phyloP scores from a whole-genome alignment of 179 eudicot species.

The Sideroxylon spinosum region DNA sequence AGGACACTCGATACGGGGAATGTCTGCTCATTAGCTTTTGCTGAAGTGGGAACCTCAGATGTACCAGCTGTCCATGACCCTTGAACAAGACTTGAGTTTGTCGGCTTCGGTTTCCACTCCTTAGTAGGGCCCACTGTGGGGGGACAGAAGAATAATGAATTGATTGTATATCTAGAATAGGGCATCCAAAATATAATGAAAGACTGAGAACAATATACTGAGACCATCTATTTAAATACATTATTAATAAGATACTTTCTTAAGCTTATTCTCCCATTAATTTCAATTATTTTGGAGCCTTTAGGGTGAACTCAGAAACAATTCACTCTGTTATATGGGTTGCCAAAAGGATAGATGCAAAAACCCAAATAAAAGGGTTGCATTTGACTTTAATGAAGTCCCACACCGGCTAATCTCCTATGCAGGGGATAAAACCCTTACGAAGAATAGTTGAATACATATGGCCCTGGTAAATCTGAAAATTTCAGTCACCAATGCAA shows the following conservation, averaged over 20 bases:
- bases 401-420: neutral
- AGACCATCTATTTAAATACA: neutral
- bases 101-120: conserved; percentile 81
- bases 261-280: neutral
- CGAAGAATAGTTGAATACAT: neutral
- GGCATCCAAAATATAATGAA: conserved; percentile 1
- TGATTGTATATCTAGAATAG: conserved; percentile 9
- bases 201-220: neutral
- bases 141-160: conserved; percentile 5
- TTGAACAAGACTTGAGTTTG: conserved; percentile 36
- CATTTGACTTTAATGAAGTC: neutral
- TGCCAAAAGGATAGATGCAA: neutral
- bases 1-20: conserved; percentile 25
- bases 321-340: neutral
- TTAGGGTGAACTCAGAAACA: neutral
- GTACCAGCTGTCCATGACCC: conserved; percentile 33
- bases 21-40: conserved; percentile 28
- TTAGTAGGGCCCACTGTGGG: conserved; percentile 46
- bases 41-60: conserved; percentile 34
- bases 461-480: neutral
- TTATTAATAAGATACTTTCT: neutral
- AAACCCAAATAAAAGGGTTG: neutral
- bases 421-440: neutral
- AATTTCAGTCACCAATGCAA: neutral
- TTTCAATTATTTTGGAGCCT: neutral